Conservation (phyloP, 2,329 filamentous ascomycete genomes). For the Tolypocladium sp. region DNA sequence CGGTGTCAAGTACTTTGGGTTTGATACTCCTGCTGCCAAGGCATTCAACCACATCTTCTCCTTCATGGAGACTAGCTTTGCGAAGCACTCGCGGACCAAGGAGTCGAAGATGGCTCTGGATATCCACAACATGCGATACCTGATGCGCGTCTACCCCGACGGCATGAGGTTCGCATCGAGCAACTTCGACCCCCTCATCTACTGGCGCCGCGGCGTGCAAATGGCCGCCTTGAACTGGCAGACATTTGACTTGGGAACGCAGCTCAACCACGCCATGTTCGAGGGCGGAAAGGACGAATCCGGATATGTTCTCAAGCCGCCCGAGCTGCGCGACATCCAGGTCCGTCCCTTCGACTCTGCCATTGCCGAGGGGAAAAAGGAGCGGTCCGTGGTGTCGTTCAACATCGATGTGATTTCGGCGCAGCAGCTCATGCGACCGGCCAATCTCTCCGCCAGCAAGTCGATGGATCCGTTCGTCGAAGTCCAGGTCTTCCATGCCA, state of each 20-base stretch:
- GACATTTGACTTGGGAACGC: slow-evolving; percentile 91
- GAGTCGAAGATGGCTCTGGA: slow-evolving; percentile 72
- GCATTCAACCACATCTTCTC: slow-evolving; percentile 93
- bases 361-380: slow-evolving; percentile 55
- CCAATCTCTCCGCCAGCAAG: slow-evolving; percentile 59
- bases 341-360: slow-evolving; percentile 40
- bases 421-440: slow-evolving; percentile 83
- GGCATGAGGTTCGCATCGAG: slow-evolving; percentile 73
- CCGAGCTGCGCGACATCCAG: slow-evolving; percentile 67
- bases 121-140: slow-evolving; percentile 80
- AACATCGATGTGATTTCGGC: slow-evolving; percentile 85
- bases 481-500: slow-evolving; percentile 87
- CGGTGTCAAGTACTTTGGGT: slow-evolving; percentile 74
- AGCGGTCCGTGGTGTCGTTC: slow-evolving; percentile 76
- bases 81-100: slow-evolving; percentile 65
- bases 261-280: slow-evolving; percentile 97
- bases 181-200: slow-evolving; percentile 89
- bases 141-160: slow-evolving; percentile 92
- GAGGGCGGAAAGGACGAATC: slow-evolving; percentile 76
- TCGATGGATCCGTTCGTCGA: slow-evolving; percentile 89
- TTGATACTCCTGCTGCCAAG: slow-evolving; percentile 69
- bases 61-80: slow-evolving; percentile 83
- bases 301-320: slow-evolving; percentile 90
- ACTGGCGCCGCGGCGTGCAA: slow-evolving; percentile 92
- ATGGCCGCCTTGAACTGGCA: slow-evolving; percentile 99